These are phyloP conservation scores for Irpex lacteus DNA, from an alignment of 1,284 basidiomycete species.

Conservation along the genomic window DNA sequence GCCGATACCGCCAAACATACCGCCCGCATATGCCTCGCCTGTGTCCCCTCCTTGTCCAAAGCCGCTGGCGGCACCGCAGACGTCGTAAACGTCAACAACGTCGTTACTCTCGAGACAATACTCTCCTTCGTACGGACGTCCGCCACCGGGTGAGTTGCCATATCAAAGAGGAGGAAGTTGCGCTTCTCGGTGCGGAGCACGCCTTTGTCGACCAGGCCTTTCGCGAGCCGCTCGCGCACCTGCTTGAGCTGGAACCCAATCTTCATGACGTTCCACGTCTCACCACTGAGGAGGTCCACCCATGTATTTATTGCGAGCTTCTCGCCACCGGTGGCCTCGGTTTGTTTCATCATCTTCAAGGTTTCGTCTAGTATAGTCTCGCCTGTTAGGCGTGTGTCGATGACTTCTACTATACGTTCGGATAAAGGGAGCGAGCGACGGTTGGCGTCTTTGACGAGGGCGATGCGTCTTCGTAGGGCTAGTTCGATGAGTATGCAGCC, in stretches of 20 bases:
- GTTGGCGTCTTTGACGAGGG: slow-evolving; percentile 81
- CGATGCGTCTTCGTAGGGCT: slow-evolving; percentile 86
- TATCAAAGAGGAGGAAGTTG: slow-evolving; percentile 97
- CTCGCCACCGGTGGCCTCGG: slow-evolving; percentile 47
- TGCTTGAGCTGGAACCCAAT: slow-evolving; percentile 98
- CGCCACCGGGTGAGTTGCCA: slow-evolving; percentile 95
- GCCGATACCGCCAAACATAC: slow-evolving; percentile 85
- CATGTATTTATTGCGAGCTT: slow-evolving; percentile 88
- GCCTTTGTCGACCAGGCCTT: slow-evolving; percentile 96
- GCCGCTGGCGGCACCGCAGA: slow-evolving; percentile 74
- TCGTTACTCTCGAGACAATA: slow-evolving; percentile 73
- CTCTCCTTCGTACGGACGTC: slow-evolving; percentile 88
- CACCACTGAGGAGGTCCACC: slow-evolving; percentile 92
- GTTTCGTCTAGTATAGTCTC: slow-evolving; percentile 95
- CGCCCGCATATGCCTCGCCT: slow-evolving; percentile 78
- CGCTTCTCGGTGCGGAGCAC: slow-evolving; percentile 96
- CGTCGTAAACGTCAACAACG: slow-evolving; percentile 81
- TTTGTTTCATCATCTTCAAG: slow-evolving; percentile 88
- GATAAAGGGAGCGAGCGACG: slow-evolving; percentile 74
- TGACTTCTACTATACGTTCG: slow-evolving; percentile 87
- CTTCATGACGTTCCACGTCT: slow-evolving; percentile 99
- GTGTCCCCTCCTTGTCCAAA: slow-evolving; percentile 73
- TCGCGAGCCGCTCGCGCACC: slow-evolving; percentile 94
- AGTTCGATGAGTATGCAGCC: slow-evolving; percentile 96
- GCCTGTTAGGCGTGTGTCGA: slow-evolving; percentile 88